A percentile compares a stretch with the other conserved stretches of the same genome.
Evolutionary conservation across 1,284 basidiomycete species (phyloP).

Genomic region (Apiotrichum sp.): DNA sequence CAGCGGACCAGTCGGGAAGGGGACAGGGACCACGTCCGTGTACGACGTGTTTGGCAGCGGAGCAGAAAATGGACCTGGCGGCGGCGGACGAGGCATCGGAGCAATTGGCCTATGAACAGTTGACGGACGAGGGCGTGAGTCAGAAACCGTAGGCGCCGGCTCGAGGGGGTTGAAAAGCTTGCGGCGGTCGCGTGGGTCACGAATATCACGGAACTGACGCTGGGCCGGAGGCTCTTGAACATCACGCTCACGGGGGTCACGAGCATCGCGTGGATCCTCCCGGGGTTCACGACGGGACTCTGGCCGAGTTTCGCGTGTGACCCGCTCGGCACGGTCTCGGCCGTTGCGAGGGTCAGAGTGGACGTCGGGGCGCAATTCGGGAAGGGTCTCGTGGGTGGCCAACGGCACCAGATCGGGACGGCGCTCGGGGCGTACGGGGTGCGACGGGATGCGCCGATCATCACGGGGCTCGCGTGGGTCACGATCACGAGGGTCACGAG

Average conservation of each 20-base stretch:
- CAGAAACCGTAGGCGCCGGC: too few species aligned
- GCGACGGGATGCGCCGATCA: background rate
- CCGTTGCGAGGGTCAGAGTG: background rate
- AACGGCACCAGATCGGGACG: background rate
- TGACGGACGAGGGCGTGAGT: too few species aligned
- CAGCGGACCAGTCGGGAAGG: slow-evolving; percentile 8
- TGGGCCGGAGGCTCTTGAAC: background rate
- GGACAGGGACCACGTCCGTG: slow-evolving; percentile 7
- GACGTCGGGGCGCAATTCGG: background rate
- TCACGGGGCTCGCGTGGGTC: background rate
- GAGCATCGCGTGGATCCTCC: background rate
- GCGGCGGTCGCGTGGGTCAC: too few species aligned
- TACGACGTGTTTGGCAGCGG: background rate
- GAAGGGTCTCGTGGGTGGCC: background rate
- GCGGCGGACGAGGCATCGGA: too few species aligned
- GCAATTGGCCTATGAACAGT: too few species aligned
- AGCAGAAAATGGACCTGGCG: too few species aligned
- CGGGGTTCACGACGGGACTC: background rate
- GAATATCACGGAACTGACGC: too few species aligned
- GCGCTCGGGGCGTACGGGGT: background rate
- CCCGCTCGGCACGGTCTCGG: background rate
- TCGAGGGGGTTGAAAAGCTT: too few species aligned
- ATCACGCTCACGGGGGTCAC: background rate
- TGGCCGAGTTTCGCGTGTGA: background rate
- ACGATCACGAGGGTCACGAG: background rate